A percentile compares a stretch with the other conserved stretches of the same genome.
Conservation (phyloP, 139 green algal genomes). For the Desmodesmus armatus region DNA sequence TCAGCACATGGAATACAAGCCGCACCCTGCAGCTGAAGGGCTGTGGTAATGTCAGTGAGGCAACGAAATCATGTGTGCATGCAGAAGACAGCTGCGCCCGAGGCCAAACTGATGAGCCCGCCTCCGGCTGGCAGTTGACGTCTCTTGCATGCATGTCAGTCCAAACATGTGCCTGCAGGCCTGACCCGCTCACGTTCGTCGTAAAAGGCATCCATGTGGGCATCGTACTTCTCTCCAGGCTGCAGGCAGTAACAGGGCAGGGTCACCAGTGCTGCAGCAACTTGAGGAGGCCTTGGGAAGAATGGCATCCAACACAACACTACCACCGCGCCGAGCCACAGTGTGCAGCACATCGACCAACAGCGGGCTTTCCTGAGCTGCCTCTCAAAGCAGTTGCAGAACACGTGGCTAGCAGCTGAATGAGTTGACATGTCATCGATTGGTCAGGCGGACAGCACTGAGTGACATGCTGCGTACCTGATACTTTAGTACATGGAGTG, state of each 20-base stretch:
- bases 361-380: neutral
- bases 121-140: too few relatives aligned
- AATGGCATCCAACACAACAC: neutral
- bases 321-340: neutral
- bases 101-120: too few relatives aligned
- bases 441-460: neutral
- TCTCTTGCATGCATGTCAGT: neutral
- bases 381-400: neutral
- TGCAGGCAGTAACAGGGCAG: too few relatives aligned
- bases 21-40: neutral
- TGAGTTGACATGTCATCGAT: neutral
- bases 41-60: neutral
- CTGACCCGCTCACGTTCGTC: conserved; percentile 17
- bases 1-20: neutral
- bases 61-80: too few relatives aligned
- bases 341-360: neutral
- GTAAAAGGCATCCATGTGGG: conserved; percentile 41
- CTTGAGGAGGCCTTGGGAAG: neutral
- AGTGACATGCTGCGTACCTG: neutral
- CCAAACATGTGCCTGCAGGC: neutral
- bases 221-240: conserved; percentile 27
- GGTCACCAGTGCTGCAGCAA: conserved; percentile 44
- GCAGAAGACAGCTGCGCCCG: too few relatives aligned
- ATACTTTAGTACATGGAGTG: conserved; percentile 22
- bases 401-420: neutral